Conservation (phyloP, 306 rosid genomes). For the Mucuna pruriens region DNA sequence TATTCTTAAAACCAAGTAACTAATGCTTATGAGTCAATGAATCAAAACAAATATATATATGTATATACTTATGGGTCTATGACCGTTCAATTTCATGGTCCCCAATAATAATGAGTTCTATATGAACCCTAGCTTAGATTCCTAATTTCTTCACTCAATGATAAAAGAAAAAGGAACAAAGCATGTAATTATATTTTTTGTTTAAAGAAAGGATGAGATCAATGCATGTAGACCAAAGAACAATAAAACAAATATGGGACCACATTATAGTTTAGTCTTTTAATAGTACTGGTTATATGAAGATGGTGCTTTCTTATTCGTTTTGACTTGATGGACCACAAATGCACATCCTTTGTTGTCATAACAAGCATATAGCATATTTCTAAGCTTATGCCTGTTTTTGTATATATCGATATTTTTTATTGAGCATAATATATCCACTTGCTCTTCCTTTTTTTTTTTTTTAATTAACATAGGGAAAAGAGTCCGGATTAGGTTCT, state of each 20-base stretch:
- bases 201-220: constrained; percentile 37
- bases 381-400: constrained; percentile 36
- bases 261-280: constrained; percentile 38
- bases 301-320: constrained; percentile 13
- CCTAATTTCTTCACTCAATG: constrained; percentile 29
- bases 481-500: background rate
- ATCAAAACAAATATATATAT: too few species aligned
- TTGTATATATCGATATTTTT: constrained; percentile 22
- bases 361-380: constrained; percentile 39
- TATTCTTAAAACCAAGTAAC: background rate
- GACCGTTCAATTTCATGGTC: constrained; percentile 31
- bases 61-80: background rate
- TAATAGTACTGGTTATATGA: constrained; percentile 13
- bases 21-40: background rate
- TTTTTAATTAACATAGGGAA: background rate
- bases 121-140: constrained; percentile 19
- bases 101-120: constrained; percentile 20
- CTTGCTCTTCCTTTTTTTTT: background rate
- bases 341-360: constrained; percentile 36
- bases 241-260: constrained; percentile 35
- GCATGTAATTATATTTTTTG: background rate
- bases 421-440: constrained; percentile 9
- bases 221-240: background rate
- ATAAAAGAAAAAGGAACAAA: background rate
- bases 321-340: constrained; percentile 45